phyloP scores from a whole-genome alignment of 2,329 filamentous ascomycete species.

The Colletotrichum sansevieriae region DNA sequence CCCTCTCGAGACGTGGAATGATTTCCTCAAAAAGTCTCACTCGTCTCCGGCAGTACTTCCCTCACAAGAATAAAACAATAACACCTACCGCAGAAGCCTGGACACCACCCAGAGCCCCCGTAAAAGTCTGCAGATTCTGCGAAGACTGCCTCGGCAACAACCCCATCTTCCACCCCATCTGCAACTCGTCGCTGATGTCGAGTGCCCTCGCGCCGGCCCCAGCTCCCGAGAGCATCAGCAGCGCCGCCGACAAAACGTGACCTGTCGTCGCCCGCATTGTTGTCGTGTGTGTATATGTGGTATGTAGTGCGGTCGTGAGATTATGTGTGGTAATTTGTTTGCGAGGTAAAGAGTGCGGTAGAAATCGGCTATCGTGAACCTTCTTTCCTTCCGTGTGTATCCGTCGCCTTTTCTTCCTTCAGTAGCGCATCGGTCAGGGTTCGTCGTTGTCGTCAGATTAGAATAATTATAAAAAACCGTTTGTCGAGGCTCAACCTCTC shows the following conservation, averaged over 20 bases:
- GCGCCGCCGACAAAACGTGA: conserved; percentile 8
- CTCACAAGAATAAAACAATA: not conserved
- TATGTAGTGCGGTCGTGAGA: not conserved
- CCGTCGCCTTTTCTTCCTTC: not conserved
- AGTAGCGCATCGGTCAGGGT: not conserved
- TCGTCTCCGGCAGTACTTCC: no score
- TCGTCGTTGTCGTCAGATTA: not conserved
- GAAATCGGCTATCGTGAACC: conserved; percentile 1
- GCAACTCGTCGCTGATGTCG: conserved; percentile 49
- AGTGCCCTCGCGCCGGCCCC: conserved; percentile 39
- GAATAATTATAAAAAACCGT: not conserved
- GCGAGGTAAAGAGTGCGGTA: not conserved
- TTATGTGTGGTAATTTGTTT: not conserved
- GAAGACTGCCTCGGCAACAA: conserved; percentile 49
- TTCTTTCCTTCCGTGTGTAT: not conserved
- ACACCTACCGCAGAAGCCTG: conserved; percentile 51
- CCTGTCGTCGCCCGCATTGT: conserved; percentile 18
- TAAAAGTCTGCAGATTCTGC: conserved; percentile 58
- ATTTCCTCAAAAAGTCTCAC: no score
- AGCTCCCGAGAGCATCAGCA: conserved; percentile 22
- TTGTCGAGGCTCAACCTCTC: conserved; percentile 29
- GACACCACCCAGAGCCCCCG: conserved; percentile 55
- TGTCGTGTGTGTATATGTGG: not conserved
- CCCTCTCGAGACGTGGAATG: no score
- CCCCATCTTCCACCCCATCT: conserved; percentile 53